phyloP scores from a whole-genome alignment of 2,329 filamentous ascomycete species.

The Aquanectria penicillioides region DNA sequence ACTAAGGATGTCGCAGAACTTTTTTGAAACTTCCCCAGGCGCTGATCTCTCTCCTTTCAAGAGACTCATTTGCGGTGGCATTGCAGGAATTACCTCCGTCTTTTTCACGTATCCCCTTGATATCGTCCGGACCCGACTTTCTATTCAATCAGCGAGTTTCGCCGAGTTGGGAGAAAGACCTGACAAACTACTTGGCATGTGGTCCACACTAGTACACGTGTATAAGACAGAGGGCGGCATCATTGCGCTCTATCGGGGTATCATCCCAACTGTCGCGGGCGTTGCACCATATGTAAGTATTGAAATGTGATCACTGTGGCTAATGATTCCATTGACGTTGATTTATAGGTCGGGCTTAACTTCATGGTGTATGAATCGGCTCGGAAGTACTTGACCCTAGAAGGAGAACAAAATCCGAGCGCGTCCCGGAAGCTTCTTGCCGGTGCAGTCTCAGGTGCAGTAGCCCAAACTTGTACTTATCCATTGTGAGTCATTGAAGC shows the following conservation, averaged over 20 bases:
- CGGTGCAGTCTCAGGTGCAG: slow-evolving; percentile 92
- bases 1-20: slow-evolving; percentile 56
- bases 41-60: slow-evolving; percentile 77
- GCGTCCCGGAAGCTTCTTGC: slow-evolving; percentile 85
- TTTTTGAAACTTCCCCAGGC: slow-evolving; percentile 81
- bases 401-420: slow-evolving; percentile 85
- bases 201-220: slow-evolving; percentile 82
- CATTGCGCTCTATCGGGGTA: slow-evolving; percentile 89
- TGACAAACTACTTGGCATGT: slow-evolving; percentile 89
- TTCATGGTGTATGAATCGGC: slow-evolving; percentile 98
- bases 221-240: slow-evolving; percentile 92
- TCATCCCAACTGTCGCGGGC: slow-evolving; percentile 91
- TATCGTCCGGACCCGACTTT: slow-evolving; percentile 94
- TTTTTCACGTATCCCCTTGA: slow-evolving; percentile 96
- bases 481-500: slow-evolving; percentile 77
- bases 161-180: slow-evolving; percentile 73
- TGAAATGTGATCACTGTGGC: not conserved
- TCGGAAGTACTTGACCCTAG: slow-evolving; percentile 83
- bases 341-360: slow-evolving; percentile 83
- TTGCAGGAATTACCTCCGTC: slow-evolving; percentile 95
- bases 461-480: slow-evolving; percentile 98
- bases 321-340: slow-evolving; percentile 14
- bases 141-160: slow-evolving; percentile 98
- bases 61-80: slow-evolving; percentile 87
- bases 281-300: slow-evolving; percentile 87